Conservation (phyloP, 2,329 filamentous ascomycete genomes). For the Rhinocladiella similis region DNA sequence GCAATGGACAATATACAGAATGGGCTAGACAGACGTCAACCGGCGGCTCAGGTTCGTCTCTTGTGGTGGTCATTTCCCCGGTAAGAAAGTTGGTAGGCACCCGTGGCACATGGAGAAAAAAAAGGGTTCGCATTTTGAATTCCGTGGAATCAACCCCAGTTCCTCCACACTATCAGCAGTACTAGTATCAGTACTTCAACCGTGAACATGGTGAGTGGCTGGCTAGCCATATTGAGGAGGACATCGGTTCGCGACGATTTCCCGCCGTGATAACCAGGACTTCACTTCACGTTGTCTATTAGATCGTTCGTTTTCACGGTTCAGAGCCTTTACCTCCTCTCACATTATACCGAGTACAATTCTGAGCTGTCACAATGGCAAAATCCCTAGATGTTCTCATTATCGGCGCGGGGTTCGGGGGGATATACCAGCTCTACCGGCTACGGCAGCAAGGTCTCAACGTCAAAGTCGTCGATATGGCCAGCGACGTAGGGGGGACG, state of each 20-base stretch:
- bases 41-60: no score
- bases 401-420: slow-evolving; percentile 37
- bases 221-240: background rate
- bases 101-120: background rate
- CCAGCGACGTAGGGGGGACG: slow-evolving; percentile 41
- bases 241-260: background rate
- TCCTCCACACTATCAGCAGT: background rate
- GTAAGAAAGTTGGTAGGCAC: no score
- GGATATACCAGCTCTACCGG: slow-evolving; percentile 53
- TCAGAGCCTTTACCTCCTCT: no score
- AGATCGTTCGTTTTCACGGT: background rate
- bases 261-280: background rate
- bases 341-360: no score
- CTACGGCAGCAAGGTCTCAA: slow-evolving; percentile 52
- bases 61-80: no score
- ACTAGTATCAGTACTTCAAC: no score
- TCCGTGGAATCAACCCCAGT: background rate
- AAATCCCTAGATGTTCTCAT: slow-evolving; percentile 17
- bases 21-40: no score
- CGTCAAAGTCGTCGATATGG: slow-evolving; percentile 54
- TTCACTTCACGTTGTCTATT: background rate
- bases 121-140: background rate
- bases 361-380: no score
- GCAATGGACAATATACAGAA: no score
- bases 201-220: no score